phyloP scores from a whole-genome alignment of 1,284 basidiomycete genomes.

The Ganoderma boninense region DNA sequence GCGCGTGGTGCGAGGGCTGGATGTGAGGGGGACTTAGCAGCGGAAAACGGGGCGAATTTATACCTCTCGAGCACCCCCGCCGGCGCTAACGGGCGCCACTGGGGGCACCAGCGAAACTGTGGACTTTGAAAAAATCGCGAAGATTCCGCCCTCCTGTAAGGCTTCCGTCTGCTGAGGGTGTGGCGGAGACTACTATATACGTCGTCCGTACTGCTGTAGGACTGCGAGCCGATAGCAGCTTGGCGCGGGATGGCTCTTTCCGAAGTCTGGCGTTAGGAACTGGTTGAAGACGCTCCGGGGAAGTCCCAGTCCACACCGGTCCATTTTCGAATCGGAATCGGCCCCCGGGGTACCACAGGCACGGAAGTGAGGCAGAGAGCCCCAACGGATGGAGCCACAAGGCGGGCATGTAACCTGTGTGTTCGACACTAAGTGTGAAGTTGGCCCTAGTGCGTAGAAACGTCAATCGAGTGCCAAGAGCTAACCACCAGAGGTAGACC shows the following conservation, averaged over 20 bases:
- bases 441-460: too few species aligned
- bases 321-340: background rate
- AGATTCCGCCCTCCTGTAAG: background rate
- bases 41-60: slow-evolving; percentile 1
- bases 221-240: background rate
- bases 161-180: background rate
- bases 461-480: too few species aligned
- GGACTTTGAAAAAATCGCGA: background rate
- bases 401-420: background rate
- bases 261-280: background rate
- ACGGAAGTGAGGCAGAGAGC: too few species aligned
- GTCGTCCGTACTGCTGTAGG: background rate
- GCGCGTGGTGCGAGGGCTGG: background rate
- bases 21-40: background rate
- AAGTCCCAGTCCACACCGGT: background rate
- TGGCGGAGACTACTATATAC: background rate
- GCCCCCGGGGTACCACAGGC: too few species aligned
- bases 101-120: background rate
- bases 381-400: background rate
- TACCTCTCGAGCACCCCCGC: background rate
- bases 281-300: background rate
- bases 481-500: too few species aligned
- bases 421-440: background rate
- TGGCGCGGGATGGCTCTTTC: background rate
- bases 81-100: background rate